phyloP scores from a whole-genome alignment of 495 filamentous ascomycete species.

The Talaromyces trachyspermus region DNA sequence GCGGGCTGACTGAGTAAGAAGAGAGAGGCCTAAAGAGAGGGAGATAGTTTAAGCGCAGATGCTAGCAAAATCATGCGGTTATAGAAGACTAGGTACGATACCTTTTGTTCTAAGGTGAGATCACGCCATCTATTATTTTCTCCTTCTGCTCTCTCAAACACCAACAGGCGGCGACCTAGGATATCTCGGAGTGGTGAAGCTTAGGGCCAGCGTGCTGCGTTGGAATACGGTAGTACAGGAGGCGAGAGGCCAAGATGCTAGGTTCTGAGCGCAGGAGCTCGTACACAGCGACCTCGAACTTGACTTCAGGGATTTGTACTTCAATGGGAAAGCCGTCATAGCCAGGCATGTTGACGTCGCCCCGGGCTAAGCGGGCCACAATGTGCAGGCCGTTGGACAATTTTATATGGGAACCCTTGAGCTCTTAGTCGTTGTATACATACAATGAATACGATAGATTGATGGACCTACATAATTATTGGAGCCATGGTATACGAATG shows the following conservation, averaged over 20 bases:
- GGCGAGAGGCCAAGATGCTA: conserved; percentile 13
- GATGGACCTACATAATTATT: conserved; percentile 21
- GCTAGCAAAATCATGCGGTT: neutral
- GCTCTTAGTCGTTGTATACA: conserved; percentile 8
- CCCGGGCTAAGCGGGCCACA: conserved; percentile 20
- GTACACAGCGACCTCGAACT: conserved; percentile 21
- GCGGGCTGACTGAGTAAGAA: conserved; percentile 14
- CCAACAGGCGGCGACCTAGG: conserved; percentile 19
- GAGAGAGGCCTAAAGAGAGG: conserved; percentile 5
- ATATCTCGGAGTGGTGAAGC: conserved; percentile 15
- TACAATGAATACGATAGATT: neutral
- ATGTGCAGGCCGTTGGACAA: conserved; percentile 20
- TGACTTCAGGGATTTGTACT: conserved; percentile 14
- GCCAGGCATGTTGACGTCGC: conserved; percentile 24
- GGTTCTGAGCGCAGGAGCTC: conserved; percentile 18
- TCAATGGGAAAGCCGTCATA: conserved; percentile 11
- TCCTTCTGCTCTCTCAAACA: conserved; percentile 26
- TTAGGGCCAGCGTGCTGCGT: conserved; percentile 13
- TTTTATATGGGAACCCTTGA: conserved; percentile 19
- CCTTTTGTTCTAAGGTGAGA: conserved; percentile 16
- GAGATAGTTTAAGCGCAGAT: conserved; percentile 4
- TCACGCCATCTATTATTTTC: conserved; percentile 18
- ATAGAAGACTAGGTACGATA: neutral
- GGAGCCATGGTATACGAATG: conserved; percentile 15
- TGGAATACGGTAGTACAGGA: conserved; percentile 23